phyloP scores from a whole-genome alignment of 2,329 filamentous ascomycete genomes.

The Diplodia corticola region DNA sequence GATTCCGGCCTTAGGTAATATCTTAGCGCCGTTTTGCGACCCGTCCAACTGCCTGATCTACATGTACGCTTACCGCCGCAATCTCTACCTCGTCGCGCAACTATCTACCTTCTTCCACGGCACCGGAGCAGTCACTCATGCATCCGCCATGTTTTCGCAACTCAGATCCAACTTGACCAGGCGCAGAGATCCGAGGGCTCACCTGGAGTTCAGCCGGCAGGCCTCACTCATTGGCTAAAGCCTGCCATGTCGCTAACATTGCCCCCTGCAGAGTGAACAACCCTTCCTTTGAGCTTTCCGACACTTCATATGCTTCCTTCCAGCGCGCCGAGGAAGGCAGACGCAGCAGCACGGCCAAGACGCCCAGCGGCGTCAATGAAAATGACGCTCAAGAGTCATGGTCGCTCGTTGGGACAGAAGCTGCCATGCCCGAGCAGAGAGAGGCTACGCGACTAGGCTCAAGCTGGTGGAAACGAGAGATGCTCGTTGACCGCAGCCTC shows the following conservation, averaged over 20 bases:
- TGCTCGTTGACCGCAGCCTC: conserved; percentile 33
- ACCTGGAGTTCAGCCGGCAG: not conserved
- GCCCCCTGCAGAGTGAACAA: not conserved
- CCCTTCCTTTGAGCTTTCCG: not conserved
- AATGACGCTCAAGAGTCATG: not conserved
- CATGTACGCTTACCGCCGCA: too few species aligned
- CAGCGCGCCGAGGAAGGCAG: not conserved
- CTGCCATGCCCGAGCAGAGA: not conserved
- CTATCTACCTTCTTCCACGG: not conserved
- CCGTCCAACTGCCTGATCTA: not conserved
- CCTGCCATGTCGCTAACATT: not conserved
- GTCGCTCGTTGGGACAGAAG: not conserved
- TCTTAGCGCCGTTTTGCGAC: not conserved
- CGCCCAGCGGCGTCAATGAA: not conserved
- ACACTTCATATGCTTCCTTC: not conserved
- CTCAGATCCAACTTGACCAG: not conserved
- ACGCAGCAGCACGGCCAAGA: not conserved
- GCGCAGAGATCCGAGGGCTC: not conserved
- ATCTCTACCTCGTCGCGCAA: too few species aligned
- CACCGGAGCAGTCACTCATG: not conserved
- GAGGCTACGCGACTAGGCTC: not conserved
- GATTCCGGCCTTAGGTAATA: not conserved
- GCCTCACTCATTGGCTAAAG: not conserved
- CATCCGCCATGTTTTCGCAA: not conserved
- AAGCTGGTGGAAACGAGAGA: conserved; percentile 33